Base-by-base conservation (phyloP, 2,329 filamentous ascomycete species). In the Macrophomina pseudophaseolina region DNA sequence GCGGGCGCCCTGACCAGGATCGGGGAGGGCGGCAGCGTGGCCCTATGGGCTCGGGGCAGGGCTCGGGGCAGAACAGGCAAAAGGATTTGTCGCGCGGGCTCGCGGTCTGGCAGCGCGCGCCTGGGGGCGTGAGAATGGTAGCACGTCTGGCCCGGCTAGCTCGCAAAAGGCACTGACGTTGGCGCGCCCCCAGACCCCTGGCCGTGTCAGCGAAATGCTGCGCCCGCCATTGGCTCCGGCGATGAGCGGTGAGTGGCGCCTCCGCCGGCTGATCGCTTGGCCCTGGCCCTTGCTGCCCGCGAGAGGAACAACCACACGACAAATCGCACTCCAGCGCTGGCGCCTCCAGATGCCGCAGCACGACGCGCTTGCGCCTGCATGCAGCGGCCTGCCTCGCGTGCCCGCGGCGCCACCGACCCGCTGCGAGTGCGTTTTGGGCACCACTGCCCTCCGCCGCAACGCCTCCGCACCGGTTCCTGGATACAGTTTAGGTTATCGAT, bases 121-220 rank as follows among this genome's bases (percentile, higher is more conserved):
- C 28, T 52, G 48, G 38, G 60, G 33, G 33, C 18, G 60, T 32
- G 18, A 42, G 49, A 12, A 52, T 48, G 46, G n/a, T n/a, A 52
- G 33, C 46, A 8, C 7, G 42, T 33, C 42, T 14, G n/a, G 58
- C 14, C n/a, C 35, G 58, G 58, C 58, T 62, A 62, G 58, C 58
- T 38, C 58, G 32, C 58, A 62, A 35, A 44, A 62, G 58, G 58
- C 58, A 62, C 58, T 62, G 58, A 62, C 58, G 58, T 62, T 62
- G 58, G 58, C 58, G 58, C 58, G 28, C 58, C 11, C 42, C 23
- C 30, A 33, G 38, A 42, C 40, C 58, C 60, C 49, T 52, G 35
- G 60, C n/a, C 40, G 1, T 44, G 60, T 64, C 46, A 64, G 60
- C 60, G 23, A 53, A 64, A 52, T 64, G 48, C 23, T 9, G 8